Percentiles rank a stretch among this genome's conserved stretches.
Evolutionary conservation across 306 rosid species (phyloP).

Genomic region (Ziziphus jujuba): DNA sequence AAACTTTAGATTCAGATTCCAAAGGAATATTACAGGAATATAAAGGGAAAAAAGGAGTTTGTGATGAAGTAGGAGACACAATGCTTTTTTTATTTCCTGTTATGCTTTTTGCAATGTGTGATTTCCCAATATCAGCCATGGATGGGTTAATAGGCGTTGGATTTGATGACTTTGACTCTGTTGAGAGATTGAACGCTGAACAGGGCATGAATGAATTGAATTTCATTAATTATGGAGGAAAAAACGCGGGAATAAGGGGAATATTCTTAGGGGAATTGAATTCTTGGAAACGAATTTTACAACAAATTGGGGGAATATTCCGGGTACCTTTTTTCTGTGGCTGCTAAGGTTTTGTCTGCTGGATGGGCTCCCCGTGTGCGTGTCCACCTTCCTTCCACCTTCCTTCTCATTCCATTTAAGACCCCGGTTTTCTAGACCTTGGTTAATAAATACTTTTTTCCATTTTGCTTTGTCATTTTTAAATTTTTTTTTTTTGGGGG

Average conservation of each 20-base stretch:
- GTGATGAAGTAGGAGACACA: background rate
- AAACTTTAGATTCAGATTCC: no score
- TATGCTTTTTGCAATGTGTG: background rate
- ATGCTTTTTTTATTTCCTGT: background rate
- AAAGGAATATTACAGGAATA: constrained; percentile 49
- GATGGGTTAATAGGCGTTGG: constrained; percentile 13
- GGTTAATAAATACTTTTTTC: no score
- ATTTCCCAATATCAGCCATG: background rate
- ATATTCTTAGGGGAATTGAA: constrained; percentile 41
- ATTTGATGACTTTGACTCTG: constrained; percentile 11
- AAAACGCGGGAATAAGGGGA: constrained; percentile 47
- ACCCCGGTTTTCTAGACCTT: background rate
- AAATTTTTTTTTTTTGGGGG: no score
- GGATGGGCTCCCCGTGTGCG: no score
- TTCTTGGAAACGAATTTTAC: constrained; percentile 20
- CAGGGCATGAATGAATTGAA: background rate
- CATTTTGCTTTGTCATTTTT: no score
- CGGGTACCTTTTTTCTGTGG: constrained; percentile 8
- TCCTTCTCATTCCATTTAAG: background rate
- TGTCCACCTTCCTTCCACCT: background rate
- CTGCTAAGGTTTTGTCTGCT: background rate
- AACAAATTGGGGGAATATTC: constrained; percentile 34
- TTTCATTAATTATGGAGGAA: background rate
- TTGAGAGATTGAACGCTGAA: constrained; percentile 14
- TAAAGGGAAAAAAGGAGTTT: background rate